Evolutionary conservation across 148 eudicot species (phyloP).

Genomic region (Nyssa sinensis): DNA sequence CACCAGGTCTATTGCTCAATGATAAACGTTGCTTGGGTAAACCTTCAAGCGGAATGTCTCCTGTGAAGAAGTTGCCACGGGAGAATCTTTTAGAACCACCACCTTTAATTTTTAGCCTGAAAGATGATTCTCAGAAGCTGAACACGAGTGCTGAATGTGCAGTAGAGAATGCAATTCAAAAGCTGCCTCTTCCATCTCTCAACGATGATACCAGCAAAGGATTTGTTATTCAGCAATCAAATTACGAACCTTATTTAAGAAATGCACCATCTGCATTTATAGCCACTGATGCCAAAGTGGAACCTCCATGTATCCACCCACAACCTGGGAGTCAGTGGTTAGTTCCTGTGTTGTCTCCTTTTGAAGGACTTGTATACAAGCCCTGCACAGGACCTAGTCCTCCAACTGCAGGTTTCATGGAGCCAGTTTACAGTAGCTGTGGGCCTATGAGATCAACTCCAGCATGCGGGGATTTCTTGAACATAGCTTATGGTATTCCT

Average conservation of each 20-base stretch:
- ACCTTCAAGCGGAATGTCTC: slow-evolving; percentile 20
- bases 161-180: slow-evolving; percentile 22
- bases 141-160: slow-evolving; percentile 6
- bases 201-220: slow-evolving; percentile 16
- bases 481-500: slow-evolving; percentile 16
- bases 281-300: slow-evolving; percentile 24
- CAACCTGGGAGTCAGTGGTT: slow-evolving; percentile 63
- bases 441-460: slow-evolving; percentile 20
- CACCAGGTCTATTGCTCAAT: slow-evolving; percentile 28
- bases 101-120: background rate
- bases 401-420: slow-evolving; percentile 32
- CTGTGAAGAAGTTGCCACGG: slow-evolving; percentile 17
- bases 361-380: slow-evolving; percentile 77
- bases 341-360: slow-evolving; percentile 58
- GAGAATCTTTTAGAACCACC: slow-evolving; percentile 20
- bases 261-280: slow-evolving; percentile 9
- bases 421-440: slow-evolving; percentile 30
- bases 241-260: slow-evolving; percentile 17
- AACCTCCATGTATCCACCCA: slow-evolving; percentile 39
- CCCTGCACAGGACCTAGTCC: slow-evolving; percentile 45
- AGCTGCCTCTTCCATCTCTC: slow-evolving; percentile 16
- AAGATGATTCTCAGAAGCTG: slow-evolving; percentile 15
- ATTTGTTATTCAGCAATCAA: slow-evolving; percentile 12
- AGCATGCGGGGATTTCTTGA: slow-evolving; percentile 13
- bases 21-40: slow-evolving; percentile 13